Base-by-base conservation (phyloP, 805 yeast species). In the Candida koratica region DNA sequence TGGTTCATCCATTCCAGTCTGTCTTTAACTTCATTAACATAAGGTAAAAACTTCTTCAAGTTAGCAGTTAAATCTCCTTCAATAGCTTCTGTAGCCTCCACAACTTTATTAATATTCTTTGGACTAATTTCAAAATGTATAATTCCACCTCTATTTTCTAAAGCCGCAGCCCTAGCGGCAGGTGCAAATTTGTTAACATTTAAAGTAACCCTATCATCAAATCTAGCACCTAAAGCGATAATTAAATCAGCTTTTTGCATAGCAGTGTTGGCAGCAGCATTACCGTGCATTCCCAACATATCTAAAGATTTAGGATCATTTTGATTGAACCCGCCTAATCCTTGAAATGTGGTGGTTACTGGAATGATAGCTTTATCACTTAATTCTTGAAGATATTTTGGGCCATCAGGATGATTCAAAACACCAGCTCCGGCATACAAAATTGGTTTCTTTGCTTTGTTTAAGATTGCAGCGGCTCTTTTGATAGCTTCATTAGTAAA, bases 271-370 rank as follows among this genome's bases (percentile, higher is more conserved):
- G 98, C 98, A 51, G 88, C 87, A 34, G 88, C 96, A 43, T 81
- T 75, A 47, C 98, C 98, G 64, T 93, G 98, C 98, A 93, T 93
- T 52, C 98, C 98, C 48, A 93, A 75, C 94, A 93, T 87, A 62
- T 90, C 96, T 48, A 93, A 66, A 17, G 96, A 82, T 62, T 88
- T 87, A 46, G 80, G 81, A 64, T 89, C 95, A 44, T 72, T 75
- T 69, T 93, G 97, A 64, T 93, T 96, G 54, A 81, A 93, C 6
- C 94, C 84, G 51, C 98, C 98, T 46, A 93, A 73, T 39, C 84
- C 97, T 65, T 89, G 97, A 39, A 93, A 60, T 35, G 97, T 84
- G 17, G 97, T 93, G 29, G 98, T 90, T 44, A 93, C 98, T 22
- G 98, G 98, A 45, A 93, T 90, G 55, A 75, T 71, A 17, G 95